Base-by-base conservation (phyloP, 441 rosid species). In the Iberis amara region DNA sequence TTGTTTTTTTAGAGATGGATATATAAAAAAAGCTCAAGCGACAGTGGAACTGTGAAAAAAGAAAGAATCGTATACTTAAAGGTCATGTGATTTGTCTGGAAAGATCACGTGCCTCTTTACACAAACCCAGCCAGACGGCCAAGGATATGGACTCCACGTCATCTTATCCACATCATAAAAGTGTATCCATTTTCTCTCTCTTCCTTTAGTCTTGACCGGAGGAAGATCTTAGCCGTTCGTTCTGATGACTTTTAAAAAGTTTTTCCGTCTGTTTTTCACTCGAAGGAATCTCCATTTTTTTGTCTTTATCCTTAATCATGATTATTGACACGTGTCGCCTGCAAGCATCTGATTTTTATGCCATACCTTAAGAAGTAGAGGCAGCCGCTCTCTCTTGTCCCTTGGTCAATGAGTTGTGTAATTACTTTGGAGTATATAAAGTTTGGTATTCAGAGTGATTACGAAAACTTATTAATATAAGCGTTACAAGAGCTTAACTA, bases 301-400 rank as follows among this genome's bases (percentile, higher is more conserved):
- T n/a, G n/a, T n/a, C n/a, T n/a, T n/a, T n/a, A n/a, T n/a, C n/a
- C n/a, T n/a, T n/a, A n/a, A n/a, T n/a, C n/a, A n/a, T n/a, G n/a
- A n/a, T n/a, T n/a, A n/a, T 27, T 30, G 64, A 44, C 69, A 57
- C 69, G 59, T 64, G 69, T 57, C 64, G 21, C 24, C 59, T 57
- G 47, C 59, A 58, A 51, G 7, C 54, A 43, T 50, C 59, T 51
- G 53, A 28, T n/a, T n/a, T 57, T 65, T 23, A 28, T 47, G 7
- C 32, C 3, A 28, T 48, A 21, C 26, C 69, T 23, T 53, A 27
- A 27, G 6, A 27, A 27, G 30, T n/a, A n/a, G n/a, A n/a, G n/a
- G n/a, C n/a, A n/a, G n/a, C n/a, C n/a, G n/a, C n/a, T n/a, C n/a
- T n/a, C n/a, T n/a, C n/a, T n/a, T n/a, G n/a, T n/a, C n/a, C n/a